Base-by-base conservation (phyloP, 371 early-diverging fungal species). In the Mortierella sp. region DNA sequence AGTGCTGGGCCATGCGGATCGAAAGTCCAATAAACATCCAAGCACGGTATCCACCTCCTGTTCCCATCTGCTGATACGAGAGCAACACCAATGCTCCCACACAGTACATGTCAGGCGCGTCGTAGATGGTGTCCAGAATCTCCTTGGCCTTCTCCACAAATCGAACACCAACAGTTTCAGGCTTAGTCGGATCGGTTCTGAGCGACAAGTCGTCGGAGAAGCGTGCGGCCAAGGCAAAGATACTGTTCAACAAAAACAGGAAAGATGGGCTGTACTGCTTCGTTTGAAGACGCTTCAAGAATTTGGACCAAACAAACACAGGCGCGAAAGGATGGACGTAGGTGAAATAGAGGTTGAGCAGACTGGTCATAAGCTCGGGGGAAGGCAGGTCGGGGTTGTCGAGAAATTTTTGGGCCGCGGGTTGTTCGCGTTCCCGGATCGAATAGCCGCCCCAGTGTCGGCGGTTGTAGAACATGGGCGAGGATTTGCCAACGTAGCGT, bases 1-100 rank as follows among this genome's bases (percentile, higher is more conserved):
- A 64, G 70, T 93, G 91, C 76, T 93, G 91, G 5, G 92, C 93
- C 93, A 93, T 93, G 4, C 93, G 89, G 61, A 92, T 91, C 9
- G 92, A 91, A 14, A 74, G 80, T 10, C 93, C 93, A 24, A 92
- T 81, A 44, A 84, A 90, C 77, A 85, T 89, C 92, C 92, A 93
- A 57, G 73, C 71, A 83, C 88, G 46, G 84, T 89, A 81, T 78
- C 89, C 50, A 71, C 79, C 82, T 57, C 79, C 87, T 0, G 79
- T 78, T 10, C 80, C 79, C 72, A 83, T 78, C 53, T 80, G 82
- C 59, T 76, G 76, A 70, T 82, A 80, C 4, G 86, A 75, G 19
- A 80, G 50, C 71, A 88, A 57, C 10, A 88, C 73, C 70, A 78
- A 59, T 1, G 82, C 85, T 24, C 80, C 82, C 3, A 88, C 70